Evolutionary conservation across 2,329 filamentous ascomycete species (phyloP).

Genomic region (Cadophora luteo-olivacea): DNA sequence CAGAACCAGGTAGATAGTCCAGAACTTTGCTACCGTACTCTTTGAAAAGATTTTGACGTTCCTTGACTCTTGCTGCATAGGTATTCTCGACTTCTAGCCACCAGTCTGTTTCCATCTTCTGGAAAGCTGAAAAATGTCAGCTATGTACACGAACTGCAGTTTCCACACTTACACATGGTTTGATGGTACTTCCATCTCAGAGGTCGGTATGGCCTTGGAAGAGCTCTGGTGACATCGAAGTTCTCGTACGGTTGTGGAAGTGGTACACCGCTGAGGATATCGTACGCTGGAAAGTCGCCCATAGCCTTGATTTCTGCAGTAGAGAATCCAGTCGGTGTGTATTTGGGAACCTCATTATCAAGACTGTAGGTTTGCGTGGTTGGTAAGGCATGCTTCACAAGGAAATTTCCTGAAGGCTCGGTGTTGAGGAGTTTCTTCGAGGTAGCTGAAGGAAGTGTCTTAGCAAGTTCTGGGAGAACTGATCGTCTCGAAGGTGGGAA

Average conservation of each 20-base stretch:
- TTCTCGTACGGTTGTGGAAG: conserved; percentile 66
- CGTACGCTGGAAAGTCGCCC: conserved; percentile 82
- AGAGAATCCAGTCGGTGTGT: conserved; percentile 73
- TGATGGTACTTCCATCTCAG: conserved; percentile 88
- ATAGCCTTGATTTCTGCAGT: conserved; percentile 71
- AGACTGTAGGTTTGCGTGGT: conserved; percentile 38
- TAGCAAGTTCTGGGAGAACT: conserved; percentile 38
- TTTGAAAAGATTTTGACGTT: conserved; percentile 70
- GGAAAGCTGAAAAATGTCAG: conserved; percentile 62
- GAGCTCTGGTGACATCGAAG: conserved; percentile 73
- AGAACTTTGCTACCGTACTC: conserved; percentile 70
- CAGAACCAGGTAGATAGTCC: conserved; percentile 73
- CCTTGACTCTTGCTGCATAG: conserved; percentile 70
- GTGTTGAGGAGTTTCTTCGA: conserved; percentile 30
- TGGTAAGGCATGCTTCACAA: conserved; percentile 36
- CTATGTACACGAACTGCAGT: background rate
- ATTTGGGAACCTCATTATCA: conserved; percentile 47
- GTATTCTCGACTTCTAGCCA: conserved; percentile 87
- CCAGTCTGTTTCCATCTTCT: conserved; percentile 81
- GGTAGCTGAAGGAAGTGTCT: conserved; percentile 30
- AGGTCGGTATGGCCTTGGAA: conserved; percentile 78
- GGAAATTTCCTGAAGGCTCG: conserved; percentile 32
- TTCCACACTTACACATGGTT: conserved; percentile 77
- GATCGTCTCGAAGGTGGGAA: conserved; percentile 42
- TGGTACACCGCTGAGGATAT: conserved; percentile 75